Conservation (phyloP, 2,329 filamentous ascomycete species). For the Chlorencoelia australis region DNA sequence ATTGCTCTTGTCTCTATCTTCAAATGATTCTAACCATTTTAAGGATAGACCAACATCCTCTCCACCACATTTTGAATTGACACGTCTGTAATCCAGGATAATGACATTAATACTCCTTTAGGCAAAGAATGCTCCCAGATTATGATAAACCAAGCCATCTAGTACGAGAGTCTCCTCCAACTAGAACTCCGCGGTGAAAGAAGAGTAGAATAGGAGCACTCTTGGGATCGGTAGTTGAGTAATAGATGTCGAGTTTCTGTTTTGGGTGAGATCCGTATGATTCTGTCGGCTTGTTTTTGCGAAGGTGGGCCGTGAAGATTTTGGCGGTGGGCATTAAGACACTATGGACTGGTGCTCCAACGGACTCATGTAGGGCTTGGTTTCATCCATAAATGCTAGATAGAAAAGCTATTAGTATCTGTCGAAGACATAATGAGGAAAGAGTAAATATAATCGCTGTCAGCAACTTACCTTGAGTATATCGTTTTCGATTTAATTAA, state of each 20-base stretch:
- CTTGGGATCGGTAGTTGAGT: constrained; percentile 5
- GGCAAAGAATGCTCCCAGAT: constrained; percentile 24
- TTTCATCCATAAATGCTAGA: constrained; percentile 13
- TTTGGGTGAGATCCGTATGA: constrained; percentile 23
- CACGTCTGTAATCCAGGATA: constrained; percentile 22
- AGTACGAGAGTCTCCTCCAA: constrained; percentile 16
- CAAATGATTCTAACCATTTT: constrained; percentile 16
- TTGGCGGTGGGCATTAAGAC: constrained; percentile 18
- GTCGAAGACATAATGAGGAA: neutral
- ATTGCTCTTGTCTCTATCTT: constrained; percentile 10
- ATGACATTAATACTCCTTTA: constrained; percentile 18
- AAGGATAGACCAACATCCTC: constrained; percentile 22
- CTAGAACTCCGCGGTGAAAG: constrained; percentile 24
- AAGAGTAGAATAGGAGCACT: constrained; percentile 22
- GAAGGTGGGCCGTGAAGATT: constrained; percentile 18
- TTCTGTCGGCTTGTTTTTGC: constrained; percentile 17
- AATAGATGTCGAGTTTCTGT: constrained; percentile 23
- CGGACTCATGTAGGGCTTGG: constrained; percentile 9
- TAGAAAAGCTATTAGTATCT: neutral
- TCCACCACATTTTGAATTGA: constrained; percentile 16
- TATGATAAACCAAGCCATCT: constrained; percentile 20
- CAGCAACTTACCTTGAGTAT: no score
- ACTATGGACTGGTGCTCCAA: constrained; percentile 13
- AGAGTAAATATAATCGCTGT: no score
- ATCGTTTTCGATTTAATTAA: no score